These are phyloP conservation scores for Coriolopsis trogii DNA, from an alignment of 1,284 basidiomycete genomes.

Conservation along the genomic window DNA sequence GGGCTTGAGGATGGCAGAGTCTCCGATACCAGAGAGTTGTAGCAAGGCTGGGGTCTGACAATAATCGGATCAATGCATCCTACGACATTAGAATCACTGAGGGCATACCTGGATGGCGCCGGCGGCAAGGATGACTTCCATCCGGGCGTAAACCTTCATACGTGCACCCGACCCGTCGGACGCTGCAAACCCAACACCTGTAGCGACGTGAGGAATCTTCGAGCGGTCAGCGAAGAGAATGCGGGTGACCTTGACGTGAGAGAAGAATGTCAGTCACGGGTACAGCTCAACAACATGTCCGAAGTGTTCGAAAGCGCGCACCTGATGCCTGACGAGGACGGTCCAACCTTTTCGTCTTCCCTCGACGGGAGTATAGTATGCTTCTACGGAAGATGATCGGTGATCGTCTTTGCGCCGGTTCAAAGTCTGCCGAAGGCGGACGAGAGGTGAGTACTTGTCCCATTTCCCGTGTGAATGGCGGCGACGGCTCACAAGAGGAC, in stretches of 20 bases:
- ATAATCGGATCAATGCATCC: too few relatives aligned
- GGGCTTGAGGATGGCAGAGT: constrained; percentile 39
- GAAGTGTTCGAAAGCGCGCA: background rate
- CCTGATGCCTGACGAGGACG: constrained; percentile 37
- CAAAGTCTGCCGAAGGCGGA: constrained; percentile 35
- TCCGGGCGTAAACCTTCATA: constrained; percentile 42
- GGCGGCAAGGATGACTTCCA: constrained; percentile 58
- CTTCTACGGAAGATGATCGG: constrained; percentile 44
- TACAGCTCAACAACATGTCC: too few relatives aligned
- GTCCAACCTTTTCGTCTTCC: constrained; percentile 36
- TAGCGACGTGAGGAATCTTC: constrained; percentile 46
- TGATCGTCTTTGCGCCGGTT: constrained; percentile 36
- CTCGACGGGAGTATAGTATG: constrained; percentile 45
- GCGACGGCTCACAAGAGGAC: constrained; percentile 43
- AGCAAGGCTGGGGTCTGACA: constrained; percentile 43
- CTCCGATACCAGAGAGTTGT: constrained; percentile 51
- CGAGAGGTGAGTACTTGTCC: too few relatives aligned
- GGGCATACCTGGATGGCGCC: constrained; percentile 38
- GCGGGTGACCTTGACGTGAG: constrained; percentile 50
- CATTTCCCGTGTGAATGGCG: too few relatives aligned
- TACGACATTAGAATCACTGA: too few relatives aligned
- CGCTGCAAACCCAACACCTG: constrained; percentile 54
- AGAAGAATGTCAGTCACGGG: too few relatives aligned
- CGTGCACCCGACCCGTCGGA: constrained; percentile 24
- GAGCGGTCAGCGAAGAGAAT: constrained; percentile 51